Evolutionary conservation across 2,329 filamentous ascomycete genomes (phyloP).

Genomic region (Talaromyces albobiverticillius): DNA sequence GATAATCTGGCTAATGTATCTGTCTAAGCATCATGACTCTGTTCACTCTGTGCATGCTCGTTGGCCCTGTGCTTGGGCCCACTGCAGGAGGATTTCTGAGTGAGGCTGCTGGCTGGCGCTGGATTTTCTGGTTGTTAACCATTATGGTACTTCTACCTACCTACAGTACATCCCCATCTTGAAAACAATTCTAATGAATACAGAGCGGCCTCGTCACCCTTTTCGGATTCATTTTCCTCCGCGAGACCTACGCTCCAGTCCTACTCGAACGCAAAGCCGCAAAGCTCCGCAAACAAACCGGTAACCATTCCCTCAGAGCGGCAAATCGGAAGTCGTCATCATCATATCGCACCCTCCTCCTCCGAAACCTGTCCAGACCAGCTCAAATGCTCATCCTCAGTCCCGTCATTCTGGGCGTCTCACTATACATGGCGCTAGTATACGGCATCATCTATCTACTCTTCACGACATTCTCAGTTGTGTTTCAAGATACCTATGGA

Average conservation of each 20-base stretch:
- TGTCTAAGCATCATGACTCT: conserved; percentile 4
- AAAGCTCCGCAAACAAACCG: conserved; percentile 41
- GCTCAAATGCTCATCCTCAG: conserved; percentile 44
- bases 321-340: too few species aligned
- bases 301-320: too few species aligned
- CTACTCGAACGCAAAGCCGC: conserved; percentile 42
- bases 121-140: conserved; percentile 34
- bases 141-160: conserved; percentile 33
- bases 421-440: conserved; percentile 53
- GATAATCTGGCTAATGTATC: too few species aligned
- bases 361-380: too few species aligned
- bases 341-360: too few species aligned
- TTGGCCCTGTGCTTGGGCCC: conserved; percentile 24
- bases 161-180: too few species aligned
- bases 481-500: conserved; percentile 51
- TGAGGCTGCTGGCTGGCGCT: conserved; percentile 29
- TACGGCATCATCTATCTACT: conserved; percentile 58
- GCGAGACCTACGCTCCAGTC: conserved; percentile 43
- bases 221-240: conserved; percentile 35
- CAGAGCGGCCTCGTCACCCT: too few species aligned
- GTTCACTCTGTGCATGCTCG: conserved; percentile 6
- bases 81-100: conserved; percentile 29
- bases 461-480: conserved; percentile 54
- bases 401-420: conserved; percentile 53
- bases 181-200: too few species aligned